Evolutionary conservation across 257 asterid genomes (phyloP), one percentile per base, ranked within the genome.

Genomic region (Fraxinus excelsior): DNA sequence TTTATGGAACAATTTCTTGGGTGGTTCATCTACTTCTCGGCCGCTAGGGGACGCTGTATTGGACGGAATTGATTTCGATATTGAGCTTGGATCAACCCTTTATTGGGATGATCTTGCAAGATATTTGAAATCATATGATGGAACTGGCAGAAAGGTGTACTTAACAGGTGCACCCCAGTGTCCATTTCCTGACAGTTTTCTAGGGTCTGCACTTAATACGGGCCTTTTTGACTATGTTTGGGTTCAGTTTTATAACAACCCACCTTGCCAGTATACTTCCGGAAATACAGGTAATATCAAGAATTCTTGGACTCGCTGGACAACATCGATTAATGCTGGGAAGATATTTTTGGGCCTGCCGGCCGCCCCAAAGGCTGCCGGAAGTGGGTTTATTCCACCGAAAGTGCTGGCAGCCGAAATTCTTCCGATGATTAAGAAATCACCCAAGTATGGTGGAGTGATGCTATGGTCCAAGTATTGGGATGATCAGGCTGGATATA

Each of bases 91-190:
- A 18, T 84, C 90, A 14, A 26, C 89, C 5, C 76, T 71, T 1
- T 79, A 88, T 71, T 92, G 85, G 87, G 83, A 80, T 72, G 81
- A 81, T 76, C 88, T 92, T 0, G 96, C 87, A 2, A 83, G 38
- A 73, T 67, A 37, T 13, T 72, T 93, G 77, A 88, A 83, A 37
- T 71, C 62, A n/a, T 78, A 82, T 40, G 67, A 81, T 37, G 53
- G 23, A 18, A 19, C 10, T 0, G 71, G 87, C 31, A 76, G 82
- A 18, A 81, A 42, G 67, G 96, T 91, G 19, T 84, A 82, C 69
- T 65, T 91, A 1, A 53, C 86, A 1, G 96, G 91, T 5, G 96
- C 96, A 26, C 96, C 97, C 70, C 97, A 88, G 84, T 92, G 97
- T 60, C 93, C 93, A 9, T 90, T 87, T 65, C 97, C 97, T 2